Evolutionary conservation across 192 early-diverging fungal genomes (phyloP), one percentile per base, ranked within the genome.

Genomic region (Podila horticola): DNA sequence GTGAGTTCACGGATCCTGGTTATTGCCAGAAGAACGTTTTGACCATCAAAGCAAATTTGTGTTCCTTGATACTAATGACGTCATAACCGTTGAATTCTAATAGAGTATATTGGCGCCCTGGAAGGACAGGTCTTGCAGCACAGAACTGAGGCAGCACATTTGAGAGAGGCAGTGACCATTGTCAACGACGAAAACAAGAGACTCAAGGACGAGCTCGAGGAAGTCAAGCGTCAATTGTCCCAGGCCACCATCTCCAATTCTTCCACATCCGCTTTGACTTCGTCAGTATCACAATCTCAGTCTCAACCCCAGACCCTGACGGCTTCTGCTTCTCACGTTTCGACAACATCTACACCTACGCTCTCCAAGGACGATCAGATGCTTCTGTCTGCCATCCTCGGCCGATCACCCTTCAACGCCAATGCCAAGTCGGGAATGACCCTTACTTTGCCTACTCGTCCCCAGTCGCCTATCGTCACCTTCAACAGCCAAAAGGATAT

Each of bases 61-160:
- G 0, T 17, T 29, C 34, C 12, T 22, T 22, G 6, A 31, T 33
- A 50, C 24, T 49, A 36, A 41, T 59, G n/a, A 30, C 33, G 12
- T 5, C 11, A 22, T 24, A 15, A 58, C 5, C 5, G 5, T 45
- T 48, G 48, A n/a, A n/a, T 7, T 5, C 12, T 49, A 22, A 49
- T 48, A 79, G 76, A 79, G 26, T 79, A 79, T 20, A 79, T 79
- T 50, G 62, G 61, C 3, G 65, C 71, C 26, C 61, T 79, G 65
- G 76, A 79, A 50, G 70, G 61, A 45, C 76, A 79, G 38, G 76
- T 79, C 26, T 69, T 72, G 45, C 70, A 79, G 41, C 76, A 79
- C 66, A 79, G 71, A 36, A 68, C 76, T 36, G 70, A 72, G 28
- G 76, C 76, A 5, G 57, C 69, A 26, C 76, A 79, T 41, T 51